A percentile compares a stretch with the other conserved stretches of the same genome.
Evolutionary conservation across 371 early-diverging fungal species (phyloP).

Genomic region (Mucor indicus): DNA sequence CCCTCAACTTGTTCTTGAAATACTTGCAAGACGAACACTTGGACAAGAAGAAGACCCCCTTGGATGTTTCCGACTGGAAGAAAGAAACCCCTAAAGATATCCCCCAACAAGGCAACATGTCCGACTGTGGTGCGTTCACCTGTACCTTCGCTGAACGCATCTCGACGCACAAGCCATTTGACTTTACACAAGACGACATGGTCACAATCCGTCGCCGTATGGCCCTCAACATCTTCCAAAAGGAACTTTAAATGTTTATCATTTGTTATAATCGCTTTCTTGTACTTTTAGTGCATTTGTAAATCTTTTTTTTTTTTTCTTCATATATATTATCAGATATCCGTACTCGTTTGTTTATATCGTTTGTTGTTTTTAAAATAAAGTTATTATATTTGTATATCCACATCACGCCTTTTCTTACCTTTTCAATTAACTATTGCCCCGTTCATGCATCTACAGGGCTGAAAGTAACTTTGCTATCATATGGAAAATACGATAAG

Average conservation of each 20-base stretch:
- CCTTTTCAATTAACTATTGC: too few relatives aligned
- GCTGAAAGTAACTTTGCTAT: too few relatives aligned
- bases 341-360: too few relatives aligned
- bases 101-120: constrained; percentile 86
- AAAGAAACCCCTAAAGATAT: constrained; percentile 68
- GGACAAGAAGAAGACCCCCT: constrained; percentile 64
- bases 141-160: constrained; percentile 84
- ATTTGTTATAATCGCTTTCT: neutral
- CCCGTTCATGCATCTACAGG: too few relatives aligned
- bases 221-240: constrained; percentile 66
- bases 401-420: too few relatives aligned
- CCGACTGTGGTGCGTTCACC: constrained; percentile 98
- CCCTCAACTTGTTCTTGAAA: constrained; percentile 52
- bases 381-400: too few relatives aligned
- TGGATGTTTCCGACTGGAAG: constrained; percentile 72
- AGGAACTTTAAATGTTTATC: constrained; percentile 6
- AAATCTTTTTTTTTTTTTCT: too few relatives aligned
- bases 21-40: constrained; percentile 74
- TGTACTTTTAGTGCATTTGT: too few relatives aligned
- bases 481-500: too few relatives aligned
- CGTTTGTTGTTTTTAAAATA: too few relatives aligned
- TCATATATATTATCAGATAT: too few relatives aligned
- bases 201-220: constrained; percentile 67
- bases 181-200: constrained; percentile 79
- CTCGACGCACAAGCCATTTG: constrained; percentile 56